These are phyloP conservation scores for Pyrus hybrid DNA, from an alignment of 331 rosid species.

Conservation along the genomic window DNA sequence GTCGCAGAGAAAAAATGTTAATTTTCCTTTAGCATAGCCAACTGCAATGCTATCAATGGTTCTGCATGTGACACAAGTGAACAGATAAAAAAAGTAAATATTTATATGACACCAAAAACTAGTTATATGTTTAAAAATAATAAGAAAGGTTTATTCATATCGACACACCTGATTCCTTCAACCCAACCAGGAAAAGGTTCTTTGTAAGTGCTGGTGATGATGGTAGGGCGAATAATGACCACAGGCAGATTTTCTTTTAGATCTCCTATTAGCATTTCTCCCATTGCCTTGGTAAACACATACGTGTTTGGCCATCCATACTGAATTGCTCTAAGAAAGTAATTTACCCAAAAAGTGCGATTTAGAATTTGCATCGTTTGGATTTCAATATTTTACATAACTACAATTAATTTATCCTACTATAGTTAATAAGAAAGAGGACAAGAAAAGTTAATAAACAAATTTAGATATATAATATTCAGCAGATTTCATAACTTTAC, in stretches of 20 bases:
- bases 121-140: neutral
- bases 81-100: neutral
- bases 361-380: neutral
- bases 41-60: slow-evolving; percentile 60
- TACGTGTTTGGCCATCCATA: slow-evolving; percentile 88
- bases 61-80: slow-evolving; percentile 25
- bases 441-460: neutral
- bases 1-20: slow-evolving; percentile 54
- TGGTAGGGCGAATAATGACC: slow-evolving; percentile 58
- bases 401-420: neutral
- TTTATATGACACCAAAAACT: neutral
- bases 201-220: slow-evolving; percentile 55
- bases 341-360: neutral
- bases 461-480: no score
- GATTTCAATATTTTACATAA: neutral
- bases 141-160: neutral
- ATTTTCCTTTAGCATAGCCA: slow-evolving; percentile 76
- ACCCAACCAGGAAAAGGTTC: slow-evolving; percentile 91
- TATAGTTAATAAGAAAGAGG: neutral
- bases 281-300: slow-evolving; percentile 78
- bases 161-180: slow-evolving; percentile 59
- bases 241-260: slow-evolving; percentile 31
- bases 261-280: slow-evolving; percentile 56
- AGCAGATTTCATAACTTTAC: neutral
- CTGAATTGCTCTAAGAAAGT: slow-evolving; percentile 34